These are phyloP conservation scores for Ulota crispa DNA, from an alignment of 225 moss, liverwort and hornwort species.

Conservation along the genomic window DNA sequence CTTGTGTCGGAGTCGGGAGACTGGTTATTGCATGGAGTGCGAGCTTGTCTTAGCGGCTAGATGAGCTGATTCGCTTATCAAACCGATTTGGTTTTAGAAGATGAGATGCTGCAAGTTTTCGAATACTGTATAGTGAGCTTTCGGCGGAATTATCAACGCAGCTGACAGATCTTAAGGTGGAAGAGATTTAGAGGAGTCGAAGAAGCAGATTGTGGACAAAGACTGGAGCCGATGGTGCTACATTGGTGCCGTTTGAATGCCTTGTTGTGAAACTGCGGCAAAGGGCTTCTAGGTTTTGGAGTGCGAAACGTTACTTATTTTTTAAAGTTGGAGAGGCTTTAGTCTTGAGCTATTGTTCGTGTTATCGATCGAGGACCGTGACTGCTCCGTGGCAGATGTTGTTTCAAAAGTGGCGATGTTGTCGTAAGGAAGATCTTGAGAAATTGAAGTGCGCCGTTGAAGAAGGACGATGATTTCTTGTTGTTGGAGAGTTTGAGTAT, in stretches of 20 bases:
- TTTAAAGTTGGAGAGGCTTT: background rate
- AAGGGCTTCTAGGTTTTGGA: slow-evolving; percentile 10
- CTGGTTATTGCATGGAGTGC: background rate
- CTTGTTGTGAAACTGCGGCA: background rate
- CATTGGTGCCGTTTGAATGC: too few relatives aligned
- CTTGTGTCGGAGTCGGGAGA: background rate
- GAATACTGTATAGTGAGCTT: background rate
- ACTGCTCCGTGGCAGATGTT: background rate
- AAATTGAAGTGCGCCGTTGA: background rate
- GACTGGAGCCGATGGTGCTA: background rate
- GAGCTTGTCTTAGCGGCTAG: background rate
- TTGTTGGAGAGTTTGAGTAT: background rate
- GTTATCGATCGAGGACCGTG: background rate
- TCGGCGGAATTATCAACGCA: background rate
- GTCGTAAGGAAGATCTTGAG: background rate
- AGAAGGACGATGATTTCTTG: background rate
- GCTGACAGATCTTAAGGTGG: background rate
- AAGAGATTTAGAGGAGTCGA: background rate
- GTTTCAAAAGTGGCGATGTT: slow-evolving; percentile 2
- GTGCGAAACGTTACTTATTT: background rate
- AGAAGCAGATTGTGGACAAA: background rate
- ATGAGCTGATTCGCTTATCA: background rate
- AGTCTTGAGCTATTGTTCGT: background rate
- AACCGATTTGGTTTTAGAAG: background rate
- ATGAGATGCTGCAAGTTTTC: background rate